phyloP scores from a whole-genome alignment of 2,329 filamentous ascomycete genomes.

The Scytalidium lignicola region DNA sequence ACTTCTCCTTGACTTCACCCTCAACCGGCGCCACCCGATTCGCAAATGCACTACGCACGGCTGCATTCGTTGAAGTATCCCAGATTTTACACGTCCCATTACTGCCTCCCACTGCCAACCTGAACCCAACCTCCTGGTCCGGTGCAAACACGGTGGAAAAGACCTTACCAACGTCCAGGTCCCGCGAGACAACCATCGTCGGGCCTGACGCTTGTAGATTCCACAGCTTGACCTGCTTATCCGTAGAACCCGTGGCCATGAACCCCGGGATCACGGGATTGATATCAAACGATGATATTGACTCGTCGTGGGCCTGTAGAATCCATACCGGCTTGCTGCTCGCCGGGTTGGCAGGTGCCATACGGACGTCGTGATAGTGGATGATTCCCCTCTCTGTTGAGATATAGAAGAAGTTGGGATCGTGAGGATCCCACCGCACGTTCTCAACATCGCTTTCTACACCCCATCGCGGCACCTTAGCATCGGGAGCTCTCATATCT shows the following conservation, averaged over 20 bases:
- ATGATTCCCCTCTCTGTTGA: constrained; percentile 89
- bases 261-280: constrained; percentile 87
- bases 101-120: constrained; percentile 88
- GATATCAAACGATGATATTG: constrained; percentile 87
- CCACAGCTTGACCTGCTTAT: constrained; percentile 96
- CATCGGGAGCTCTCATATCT: constrained; percentile 90
- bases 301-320: constrained; percentile 90
- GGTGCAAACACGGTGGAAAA: constrained; percentile 90
- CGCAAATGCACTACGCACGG: constrained; percentile 80
- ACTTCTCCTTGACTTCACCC: constrained; percentile 65
- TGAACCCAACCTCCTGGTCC: constrained; percentile 84
- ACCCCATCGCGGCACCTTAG: constrained; percentile 77
- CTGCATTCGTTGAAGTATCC: constrained; percentile 83
- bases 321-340: constrained; percentile 87
- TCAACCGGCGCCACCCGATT: constrained; percentile 58
- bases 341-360: constrained; percentile 65
- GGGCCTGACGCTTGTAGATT: constrained; percentile 78
- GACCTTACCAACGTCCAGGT: constrained; percentile 90
- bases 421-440: constrained; percentile 88
- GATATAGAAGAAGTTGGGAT: constrained; percentile 90
- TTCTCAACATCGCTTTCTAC: constrained; percentile 95
- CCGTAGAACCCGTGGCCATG: constrained; percentile 87
- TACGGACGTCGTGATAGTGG: constrained; percentile 85
- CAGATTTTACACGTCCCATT: constrained; percentile 90
- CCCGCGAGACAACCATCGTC: constrained; percentile 84